Evolutionary conservation across 441 rosid genomes (phyloP).

Genomic region (Gossypium davidsonii): DNA sequence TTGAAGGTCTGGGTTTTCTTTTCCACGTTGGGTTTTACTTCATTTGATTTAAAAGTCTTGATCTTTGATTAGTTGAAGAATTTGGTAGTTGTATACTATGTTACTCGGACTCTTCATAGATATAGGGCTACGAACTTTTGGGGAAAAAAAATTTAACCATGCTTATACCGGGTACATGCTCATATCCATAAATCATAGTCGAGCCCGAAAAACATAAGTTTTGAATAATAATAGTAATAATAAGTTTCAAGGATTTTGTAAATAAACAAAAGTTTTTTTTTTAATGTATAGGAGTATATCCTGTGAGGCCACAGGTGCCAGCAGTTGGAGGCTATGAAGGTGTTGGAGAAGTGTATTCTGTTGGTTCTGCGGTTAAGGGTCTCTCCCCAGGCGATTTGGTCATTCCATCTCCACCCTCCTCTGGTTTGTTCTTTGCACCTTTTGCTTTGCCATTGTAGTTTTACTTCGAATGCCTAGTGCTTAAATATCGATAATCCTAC

Average conservation of each 20-base stretch:
- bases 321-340: slow-evolving; percentile 94
- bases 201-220: background rate
- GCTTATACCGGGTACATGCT: no score
- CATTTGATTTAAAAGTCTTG: background rate
- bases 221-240: background rate
- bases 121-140: no score
- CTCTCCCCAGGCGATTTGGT: slow-evolving; percentile 79
- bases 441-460: background rate
- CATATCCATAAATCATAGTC: no score
- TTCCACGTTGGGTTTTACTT: background rate
- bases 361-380: slow-evolving; percentile 61
- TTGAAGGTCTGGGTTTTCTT: slow-evolving; percentile 52
- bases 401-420: slow-evolving; percentile 82
- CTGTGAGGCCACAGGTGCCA: slow-evolving; percentile 79
- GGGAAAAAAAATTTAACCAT: no score
- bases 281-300: slow-evolving; percentile 59
- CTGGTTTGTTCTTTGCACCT: slow-evolving; percentile 34
- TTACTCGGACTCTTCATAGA: no score
- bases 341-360: slow-evolving; percentile 70
- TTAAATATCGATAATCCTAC: background rate
- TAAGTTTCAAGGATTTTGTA: background rate
- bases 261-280: background rate
- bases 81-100: background rate
- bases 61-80: background rate
- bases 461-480: background rate